Evolutionary conservation across 2,329 filamentous ascomycete genomes (phyloP).

Genomic region (Didymella glomerata): DNA sequence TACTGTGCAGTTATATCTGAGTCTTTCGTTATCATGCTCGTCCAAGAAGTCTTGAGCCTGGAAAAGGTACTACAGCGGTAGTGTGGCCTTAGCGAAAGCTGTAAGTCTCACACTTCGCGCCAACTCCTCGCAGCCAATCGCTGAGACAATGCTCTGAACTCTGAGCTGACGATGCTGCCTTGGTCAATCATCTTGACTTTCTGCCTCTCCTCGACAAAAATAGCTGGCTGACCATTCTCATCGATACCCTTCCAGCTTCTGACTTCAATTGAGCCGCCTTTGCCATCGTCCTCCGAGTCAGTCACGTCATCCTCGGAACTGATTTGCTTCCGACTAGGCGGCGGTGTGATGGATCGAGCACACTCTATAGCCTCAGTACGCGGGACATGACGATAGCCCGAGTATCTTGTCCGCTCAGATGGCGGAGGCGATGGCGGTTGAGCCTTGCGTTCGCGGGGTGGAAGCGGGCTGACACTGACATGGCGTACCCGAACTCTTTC

Average conservation of each 20-base stretch:
- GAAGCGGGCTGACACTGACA: conserved; percentile 23
- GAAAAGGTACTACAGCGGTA: not conserved
- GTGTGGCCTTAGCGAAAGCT: too few species aligned
- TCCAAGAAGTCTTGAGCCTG: not conserved
- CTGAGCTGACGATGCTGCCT: conserved; percentile 10
- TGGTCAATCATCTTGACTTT: conserved; percentile 13
- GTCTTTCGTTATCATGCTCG: not conserved
- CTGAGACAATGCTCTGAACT: conserved; percentile 19
- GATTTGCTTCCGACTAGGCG: conserved; percentile 21
- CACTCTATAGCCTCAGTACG: conserved; percentile 16
- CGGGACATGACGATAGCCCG: conserved; percentile 29
- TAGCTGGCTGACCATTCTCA: conserved; percentile 40
- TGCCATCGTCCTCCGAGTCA: conserved; percentile 36
- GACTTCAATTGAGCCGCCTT: conserved; percentile 28
- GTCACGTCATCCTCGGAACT: conserved; percentile 36
- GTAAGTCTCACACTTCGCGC: conserved; percentile 11
- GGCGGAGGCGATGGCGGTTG: conserved; percentile 19
- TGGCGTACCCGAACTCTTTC: conserved; percentile 28
- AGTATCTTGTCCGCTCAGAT: conserved; percentile 10
- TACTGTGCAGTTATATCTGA: not conserved
- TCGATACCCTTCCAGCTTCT: conserved; percentile 42
- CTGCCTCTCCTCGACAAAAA: conserved; percentile 39
- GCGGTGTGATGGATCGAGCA: conserved; percentile 20
- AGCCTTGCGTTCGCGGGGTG: conserved; percentile 11
- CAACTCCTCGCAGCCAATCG: conserved; percentile 13